Base-by-base conservation (phyloP, 805 yeast species). In the Cyberlindnera meyerae region DNA sequence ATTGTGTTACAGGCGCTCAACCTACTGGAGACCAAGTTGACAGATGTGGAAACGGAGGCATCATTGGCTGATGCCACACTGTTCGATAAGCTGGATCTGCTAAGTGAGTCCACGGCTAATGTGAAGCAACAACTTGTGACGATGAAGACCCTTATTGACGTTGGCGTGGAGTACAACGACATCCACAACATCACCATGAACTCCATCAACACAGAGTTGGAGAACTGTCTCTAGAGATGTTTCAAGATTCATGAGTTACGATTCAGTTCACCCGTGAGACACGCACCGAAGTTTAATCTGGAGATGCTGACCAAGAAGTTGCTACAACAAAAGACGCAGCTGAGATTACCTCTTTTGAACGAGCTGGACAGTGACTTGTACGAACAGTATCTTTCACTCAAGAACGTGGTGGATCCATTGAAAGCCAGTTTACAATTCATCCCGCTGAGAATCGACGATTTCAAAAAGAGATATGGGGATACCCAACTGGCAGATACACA, bases 401-500 rank as follows among this genome's bases (percentile, higher is more conserved):
- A 66, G 29, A 57, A 61, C 13, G 58, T 62, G 24, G 54, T 76
- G 4, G 61, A 61, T 5, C 83, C 84, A 1, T 62, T 79, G 14
- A 68, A 65, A 28, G 77, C 73, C 6, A 63, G 68, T 37, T 64
- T 83, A 3, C 48, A 66, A 27, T 68, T 76, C 37, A 62, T 80
- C 2, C 82, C 82, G 0, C 49, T 61, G 15, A 62, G 77, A 33
- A 46, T 65, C 62, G 44, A 75, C 54, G 44, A 70, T 50, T 54
- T 79, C 63, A 53, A 60, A 47, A 36, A 48, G 46, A 57, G 43
- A 14, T 45, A 54, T 27, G 34, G 36, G 3, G n/a, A 49, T 33
- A 30, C 46, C 8, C 20, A 42, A 40, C 18, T 37, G 47, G 31
- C 33, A 27, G 36, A 63, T 21, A 40, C 64, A 1, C 40, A 54